phyloP scores from a whole-genome alignment of 768 basidiomycete species.

The Lentinula lateritia region DNA sequence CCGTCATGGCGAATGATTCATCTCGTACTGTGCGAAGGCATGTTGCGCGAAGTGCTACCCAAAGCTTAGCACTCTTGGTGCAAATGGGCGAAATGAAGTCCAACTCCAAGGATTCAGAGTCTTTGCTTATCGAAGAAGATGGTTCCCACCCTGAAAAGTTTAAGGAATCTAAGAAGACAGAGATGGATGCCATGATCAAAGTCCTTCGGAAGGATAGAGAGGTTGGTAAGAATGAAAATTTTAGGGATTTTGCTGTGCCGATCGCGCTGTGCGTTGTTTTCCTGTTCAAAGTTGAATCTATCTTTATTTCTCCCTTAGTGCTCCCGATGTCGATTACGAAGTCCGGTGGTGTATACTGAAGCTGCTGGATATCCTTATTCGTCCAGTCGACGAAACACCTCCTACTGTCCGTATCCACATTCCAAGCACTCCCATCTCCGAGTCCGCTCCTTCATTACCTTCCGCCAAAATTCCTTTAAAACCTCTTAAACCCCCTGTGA shows the following conservation, averaged over 20 bases:
- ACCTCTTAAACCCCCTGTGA: constrained; percentile 20
- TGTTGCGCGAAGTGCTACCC: constrained; percentile 80
- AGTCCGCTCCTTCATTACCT: constrained; percentile 51
- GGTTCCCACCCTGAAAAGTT: constrained; percentile 64
- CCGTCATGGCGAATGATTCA: constrained; percentile 81
- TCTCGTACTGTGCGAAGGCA: constrained; percentile 81
- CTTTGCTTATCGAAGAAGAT: constrained; percentile 83
- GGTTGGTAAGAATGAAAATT: constrained; percentile 70
- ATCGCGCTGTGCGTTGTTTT: constrained; percentile 61
- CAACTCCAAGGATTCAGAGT: constrained; percentile 65
- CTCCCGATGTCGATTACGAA: constrained; percentile 76
- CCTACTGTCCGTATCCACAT: constrained; percentile 88
- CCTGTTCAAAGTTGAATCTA: background rate
- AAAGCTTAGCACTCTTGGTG: constrained; percentile 80
- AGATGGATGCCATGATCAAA: constrained; percentile 81
- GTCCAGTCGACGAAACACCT: constrained; percentile 74
- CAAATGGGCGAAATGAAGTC: constrained; percentile 90
- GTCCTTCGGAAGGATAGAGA: constrained; percentile 83
- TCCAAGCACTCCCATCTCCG: constrained; percentile 62
- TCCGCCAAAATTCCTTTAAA: constrained; percentile 48
- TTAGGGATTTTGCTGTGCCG: constrained; percentile 78
- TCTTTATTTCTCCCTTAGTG: constrained; percentile 33
- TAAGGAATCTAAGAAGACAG: constrained; percentile 76
- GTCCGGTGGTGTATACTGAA: constrained; percentile 91
- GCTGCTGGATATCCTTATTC: constrained; percentile 82